Conservation (phyloP, 805 yeast species). For the Candida dendrica region DNA sequence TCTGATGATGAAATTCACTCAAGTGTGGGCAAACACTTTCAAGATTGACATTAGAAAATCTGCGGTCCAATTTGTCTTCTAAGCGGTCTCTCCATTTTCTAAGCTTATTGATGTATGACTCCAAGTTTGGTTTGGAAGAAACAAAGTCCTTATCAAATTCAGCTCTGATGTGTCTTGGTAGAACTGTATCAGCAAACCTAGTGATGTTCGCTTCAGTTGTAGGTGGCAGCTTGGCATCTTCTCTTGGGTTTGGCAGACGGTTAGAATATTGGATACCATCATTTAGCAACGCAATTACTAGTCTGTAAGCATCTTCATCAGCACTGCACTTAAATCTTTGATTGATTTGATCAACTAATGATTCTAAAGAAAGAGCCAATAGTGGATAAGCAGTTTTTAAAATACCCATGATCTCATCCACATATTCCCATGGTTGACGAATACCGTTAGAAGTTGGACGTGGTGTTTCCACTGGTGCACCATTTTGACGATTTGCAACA, state of each 20-base stretch:
- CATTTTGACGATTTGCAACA: slow-evolving; percentile 30
- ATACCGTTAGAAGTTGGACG: slow-evolving; percentile 15
- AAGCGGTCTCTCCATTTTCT: slow-evolving; percentile 89
- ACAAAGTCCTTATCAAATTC: slow-evolving; percentile 92
- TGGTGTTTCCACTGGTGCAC: slow-evolving; percentile 5
- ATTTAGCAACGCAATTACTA: slow-evolving; percentile 84
- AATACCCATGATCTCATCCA: slow-evolving; percentile 88
- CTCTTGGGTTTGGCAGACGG: slow-evolving; percentile 79
- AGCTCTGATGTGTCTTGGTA: slow-evolving; percentile 81
- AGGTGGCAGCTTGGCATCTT: slow-evolving; percentile 81
- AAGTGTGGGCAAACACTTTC: slow-evolving; percentile 92
- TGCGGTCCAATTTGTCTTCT: slow-evolving; percentile 85
- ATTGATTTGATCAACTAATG: slow-evolving; percentile 90
- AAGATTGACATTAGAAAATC: slow-evolving; percentile 70
- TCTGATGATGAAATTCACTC: slow-evolving; percentile 96
- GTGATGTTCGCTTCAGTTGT: slow-evolving; percentile 85
- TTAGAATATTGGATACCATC: slow-evolving; percentile 91
- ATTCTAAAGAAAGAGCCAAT: slow-evolving; percentile 85
- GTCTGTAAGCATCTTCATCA: slow-evolving; percentile 93
- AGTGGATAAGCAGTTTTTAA: slow-evolving; percentile 95
- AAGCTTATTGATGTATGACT: slow-evolving; percentile 73
- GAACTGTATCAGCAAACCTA: slow-evolving; percentile 85
- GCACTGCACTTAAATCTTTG: slow-evolving; percentile 90
- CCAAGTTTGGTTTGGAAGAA: slow-evolving; percentile 78
- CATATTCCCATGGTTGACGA: slow-evolving; percentile 91